Evolutionary conservation across 2,329 filamentous ascomycete species (phyloP).

Genomic region (Plenodomus biglobosus): DNA sequence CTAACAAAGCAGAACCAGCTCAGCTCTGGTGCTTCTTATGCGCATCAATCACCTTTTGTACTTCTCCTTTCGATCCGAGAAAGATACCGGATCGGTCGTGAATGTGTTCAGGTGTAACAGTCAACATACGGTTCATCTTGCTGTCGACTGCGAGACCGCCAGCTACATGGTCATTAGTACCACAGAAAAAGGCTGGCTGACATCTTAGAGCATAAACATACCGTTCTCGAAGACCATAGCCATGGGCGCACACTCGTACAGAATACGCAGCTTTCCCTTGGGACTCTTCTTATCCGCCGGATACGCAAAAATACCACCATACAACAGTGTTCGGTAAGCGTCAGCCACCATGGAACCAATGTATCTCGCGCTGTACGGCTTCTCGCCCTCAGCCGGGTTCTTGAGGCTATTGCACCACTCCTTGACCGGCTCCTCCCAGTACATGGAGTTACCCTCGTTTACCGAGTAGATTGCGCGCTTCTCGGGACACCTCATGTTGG

Average conservation of each 20-base stretch:
- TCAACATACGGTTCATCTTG: conserved; percentile 87
- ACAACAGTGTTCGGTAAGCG: conserved; percentile 91
- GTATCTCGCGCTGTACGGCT: conserved; percentile 93
- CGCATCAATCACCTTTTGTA: conserved; percentile 89
- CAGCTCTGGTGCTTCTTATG: conserved; percentile 61
- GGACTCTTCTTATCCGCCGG: conserved; percentile 97
- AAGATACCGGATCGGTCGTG: conserved; percentile 96
- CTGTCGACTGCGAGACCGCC: conserved; percentile 91
- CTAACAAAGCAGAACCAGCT: not conserved
- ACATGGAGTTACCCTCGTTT: conserved; percentile 97
- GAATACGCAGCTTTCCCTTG: conserved; percentile 94
- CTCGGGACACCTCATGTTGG: conserved; percentile 84
- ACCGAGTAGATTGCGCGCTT: conserved; percentile 89
- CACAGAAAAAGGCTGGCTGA: too few relatives aligned
- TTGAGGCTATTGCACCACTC: conserved; percentile 90
- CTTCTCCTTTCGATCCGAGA: conserved; percentile 89
- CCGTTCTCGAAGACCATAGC: conserved; percentile 98
- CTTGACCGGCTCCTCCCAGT: conserved; percentile 89
- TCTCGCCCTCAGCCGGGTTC: conserved; percentile 69
- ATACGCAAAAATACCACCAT: conserved; percentile 97
- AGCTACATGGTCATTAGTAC: conserved; percentile 55
- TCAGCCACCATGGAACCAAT: conserved; percentile 99
- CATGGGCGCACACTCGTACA: conserved; percentile 99
- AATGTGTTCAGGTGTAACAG: conserved; percentile 85
- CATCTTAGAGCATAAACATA: conserved; percentile 50